phyloP scores from a whole-genome alignment of 768 basidiomycete species.

The Sistotremastrum suecicum region DNA sequence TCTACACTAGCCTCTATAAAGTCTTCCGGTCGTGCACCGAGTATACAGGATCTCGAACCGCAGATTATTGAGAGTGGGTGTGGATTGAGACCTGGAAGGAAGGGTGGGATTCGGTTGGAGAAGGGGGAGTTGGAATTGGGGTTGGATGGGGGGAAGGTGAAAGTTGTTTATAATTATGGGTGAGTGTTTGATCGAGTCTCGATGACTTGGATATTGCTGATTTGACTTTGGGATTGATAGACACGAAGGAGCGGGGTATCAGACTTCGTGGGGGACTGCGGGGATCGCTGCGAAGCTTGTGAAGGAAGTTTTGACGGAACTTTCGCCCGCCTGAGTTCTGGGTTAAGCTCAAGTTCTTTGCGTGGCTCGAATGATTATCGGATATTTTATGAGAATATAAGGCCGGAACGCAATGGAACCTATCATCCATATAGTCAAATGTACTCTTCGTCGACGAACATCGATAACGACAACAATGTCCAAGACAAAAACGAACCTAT shows the following conservation, averaged over 20 bases:
- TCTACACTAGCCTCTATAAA: too few species aligned
- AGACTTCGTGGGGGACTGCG: conserved; percentile 15
- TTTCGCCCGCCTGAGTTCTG: too few species aligned
- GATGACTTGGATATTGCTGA: not conserved
- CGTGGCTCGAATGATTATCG: too few species aligned
- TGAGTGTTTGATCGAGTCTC: conserved; percentile 2
- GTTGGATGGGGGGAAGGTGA: conserved; percentile 1
- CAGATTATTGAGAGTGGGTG: conserved; percentile 16
- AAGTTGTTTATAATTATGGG: conserved; percentile 17
- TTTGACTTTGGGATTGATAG: not conserved
- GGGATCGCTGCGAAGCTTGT: conserved; percentile 11
- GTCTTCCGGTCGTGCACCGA: not conserved
- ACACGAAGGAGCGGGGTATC: conserved; percentile 16
- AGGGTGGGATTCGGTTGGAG: conserved; percentile 16
- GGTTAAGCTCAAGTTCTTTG: too few species aligned
- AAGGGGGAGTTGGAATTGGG: conserved; percentile 3
- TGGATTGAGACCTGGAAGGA: conserved; percentile 15
- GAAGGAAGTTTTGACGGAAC: not conserved
- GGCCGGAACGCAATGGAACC: too few species aligned
- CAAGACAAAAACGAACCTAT: too few species aligned
- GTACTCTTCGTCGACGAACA: too few species aligned
- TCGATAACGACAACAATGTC: too few species aligned
- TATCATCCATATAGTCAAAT: too few species aligned
- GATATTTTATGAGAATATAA: too few species aligned
- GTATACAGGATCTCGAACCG: conserved; percentile 13